phyloP scores from a whole-genome alignment of 139 green algal species.

The Monoraphidium neglectum region DNA sequence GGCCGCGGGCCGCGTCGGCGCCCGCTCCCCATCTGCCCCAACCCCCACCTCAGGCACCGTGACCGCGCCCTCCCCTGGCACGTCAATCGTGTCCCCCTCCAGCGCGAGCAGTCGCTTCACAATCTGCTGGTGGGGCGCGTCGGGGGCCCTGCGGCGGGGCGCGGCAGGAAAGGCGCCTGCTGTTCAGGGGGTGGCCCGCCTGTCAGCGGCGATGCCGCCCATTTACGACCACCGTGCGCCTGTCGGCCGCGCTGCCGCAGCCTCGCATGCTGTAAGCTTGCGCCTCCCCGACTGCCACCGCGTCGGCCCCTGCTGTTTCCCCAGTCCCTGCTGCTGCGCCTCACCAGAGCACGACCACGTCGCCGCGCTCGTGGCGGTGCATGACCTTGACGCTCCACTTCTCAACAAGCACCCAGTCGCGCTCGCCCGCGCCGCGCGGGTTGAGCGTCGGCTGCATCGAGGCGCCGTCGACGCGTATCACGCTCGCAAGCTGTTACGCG shows the following conservation, averaged over 20 bases:
- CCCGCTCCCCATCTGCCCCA: too few species aligned
- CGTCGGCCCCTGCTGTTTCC: not conserved
- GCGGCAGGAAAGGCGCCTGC: not conserved
- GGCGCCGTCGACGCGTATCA: slow-evolving; percentile 46
- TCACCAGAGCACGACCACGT: slow-evolving; percentile 70
- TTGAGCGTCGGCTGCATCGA: slow-evolving; percentile 70
- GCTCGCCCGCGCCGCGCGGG: not conserved
- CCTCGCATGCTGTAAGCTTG: not conserved
- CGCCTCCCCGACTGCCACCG: not conserved
- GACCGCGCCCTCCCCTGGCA: too few species aligned
- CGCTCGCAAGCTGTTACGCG: slow-evolving; percentile 3
- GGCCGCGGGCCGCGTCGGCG: too few species aligned
- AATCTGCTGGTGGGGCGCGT: slow-evolving; percentile 65
- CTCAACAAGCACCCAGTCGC: slow-evolving; percentile 65
- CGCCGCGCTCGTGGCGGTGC: slow-evolving; percentile 57
- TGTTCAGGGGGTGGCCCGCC: not conserved
- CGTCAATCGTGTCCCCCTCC: slow-evolving; percentile 74
- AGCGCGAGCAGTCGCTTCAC: slow-evolving; percentile 82
- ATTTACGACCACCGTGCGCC: not conserved
- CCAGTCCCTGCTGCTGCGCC: not conserved
- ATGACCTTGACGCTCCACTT: slow-evolving; percentile 61
- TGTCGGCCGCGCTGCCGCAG: not conserved
- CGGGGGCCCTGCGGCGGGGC: slow-evolving; percentile 53
- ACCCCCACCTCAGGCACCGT: too few species aligned
- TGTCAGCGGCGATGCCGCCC: not conserved